Evolutionary conservation across 495 filamentous ascomycete species (phyloP).

Genomic region (Neurospora sp.): DNA sequence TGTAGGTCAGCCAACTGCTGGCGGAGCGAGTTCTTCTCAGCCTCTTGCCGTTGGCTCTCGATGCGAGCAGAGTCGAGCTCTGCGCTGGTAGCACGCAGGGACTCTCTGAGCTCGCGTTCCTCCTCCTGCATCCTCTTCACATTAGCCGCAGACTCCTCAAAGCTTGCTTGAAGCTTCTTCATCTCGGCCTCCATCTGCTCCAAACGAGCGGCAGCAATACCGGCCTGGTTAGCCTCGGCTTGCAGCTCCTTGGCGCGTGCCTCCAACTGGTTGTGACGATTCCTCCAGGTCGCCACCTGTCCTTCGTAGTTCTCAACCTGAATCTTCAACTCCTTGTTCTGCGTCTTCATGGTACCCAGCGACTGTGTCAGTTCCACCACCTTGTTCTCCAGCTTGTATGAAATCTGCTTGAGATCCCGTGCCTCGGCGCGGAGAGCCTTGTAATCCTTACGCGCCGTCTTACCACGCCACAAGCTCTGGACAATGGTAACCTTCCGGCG

Average conservation of each 20-base stretch:
- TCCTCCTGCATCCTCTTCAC: conserved; percentile 92
- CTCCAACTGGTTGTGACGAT: conserved; percentile 83
- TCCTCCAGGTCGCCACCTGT: conserved; percentile 91
- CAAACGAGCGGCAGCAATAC: conserved; percentile 82
- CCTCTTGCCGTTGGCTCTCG: conserved; percentile 60
- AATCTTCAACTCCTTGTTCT: conserved; percentile 79
- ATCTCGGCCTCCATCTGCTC: conserved; percentile 88
- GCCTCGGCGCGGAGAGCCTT: conserved; percentile 89
- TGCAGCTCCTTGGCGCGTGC: conserved; percentile 86
- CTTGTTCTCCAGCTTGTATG: conserved; percentile 98
- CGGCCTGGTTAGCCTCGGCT: conserved; percentile 92
- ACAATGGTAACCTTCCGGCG: conserved; percentile 79
- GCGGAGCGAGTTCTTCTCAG: conserved; percentile 71
- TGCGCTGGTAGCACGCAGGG: conserved; percentile 59
- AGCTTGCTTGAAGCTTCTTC: conserved; percentile 76
- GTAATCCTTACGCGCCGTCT: conserved; percentile 68
- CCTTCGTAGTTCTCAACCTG: conserved; percentile 95
- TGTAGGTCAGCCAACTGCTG: conserved; percentile 85
- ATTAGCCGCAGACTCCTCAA: conserved; percentile 75
- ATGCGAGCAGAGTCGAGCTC: conserved; percentile 69
- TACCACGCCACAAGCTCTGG: conserved; percentile 91
- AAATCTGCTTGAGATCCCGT: conserved; percentile 96
- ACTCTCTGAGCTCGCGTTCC: conserved; percentile 70
- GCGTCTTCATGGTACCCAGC: conserved; percentile 78
- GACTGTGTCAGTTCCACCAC: conserved; percentile 96